phyloP scores from a whole-genome alignment of 768 basidiomycete species.

The Tylopilus subfusipes region DNA sequence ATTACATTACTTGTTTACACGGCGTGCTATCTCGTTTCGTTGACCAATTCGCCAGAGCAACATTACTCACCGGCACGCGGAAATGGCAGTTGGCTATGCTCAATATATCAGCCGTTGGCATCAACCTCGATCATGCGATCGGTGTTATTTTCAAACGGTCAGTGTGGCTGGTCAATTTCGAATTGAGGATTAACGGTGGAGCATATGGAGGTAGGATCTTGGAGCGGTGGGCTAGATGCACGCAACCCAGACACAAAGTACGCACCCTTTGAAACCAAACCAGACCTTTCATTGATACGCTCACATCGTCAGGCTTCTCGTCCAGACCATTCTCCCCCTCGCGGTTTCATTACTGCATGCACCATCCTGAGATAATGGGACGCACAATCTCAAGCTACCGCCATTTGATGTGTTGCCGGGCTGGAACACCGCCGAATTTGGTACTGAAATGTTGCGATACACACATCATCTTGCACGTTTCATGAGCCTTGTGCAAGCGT shows the following conservation, averaged over 20 bases:
- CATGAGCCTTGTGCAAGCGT: slow-evolving; percentile 1
- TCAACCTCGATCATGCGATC: neutral
- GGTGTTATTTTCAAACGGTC: slow-evolving; percentile 1
- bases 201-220: neutral
- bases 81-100: slow-evolving; percentile 21
- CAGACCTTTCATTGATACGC: neutral
- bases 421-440: neutral
- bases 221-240: neutral
- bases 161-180: slow-evolving; percentile 5
- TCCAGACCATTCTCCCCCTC: neutral
- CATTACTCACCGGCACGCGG: slow-evolving; percentile 5
- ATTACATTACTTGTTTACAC: slow-evolving; percentile 2
- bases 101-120: slow-evolving; percentile 4
- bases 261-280: neutral
- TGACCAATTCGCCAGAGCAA: too few relatives aligned
- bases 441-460: neutral
- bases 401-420: neutral
- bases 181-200: neutral
- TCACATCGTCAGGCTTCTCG: neutral
- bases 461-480: slow-evolving; percentile 3
- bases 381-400: neutral
- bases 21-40: neutral
- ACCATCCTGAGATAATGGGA: neutral
- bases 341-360: neutral
- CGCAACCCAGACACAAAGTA: neutral